Evolutionary conservation across 2,329 filamentous ascomycete genomes (phyloP).

Genomic region (Chaetomium olivaceum): DNA sequence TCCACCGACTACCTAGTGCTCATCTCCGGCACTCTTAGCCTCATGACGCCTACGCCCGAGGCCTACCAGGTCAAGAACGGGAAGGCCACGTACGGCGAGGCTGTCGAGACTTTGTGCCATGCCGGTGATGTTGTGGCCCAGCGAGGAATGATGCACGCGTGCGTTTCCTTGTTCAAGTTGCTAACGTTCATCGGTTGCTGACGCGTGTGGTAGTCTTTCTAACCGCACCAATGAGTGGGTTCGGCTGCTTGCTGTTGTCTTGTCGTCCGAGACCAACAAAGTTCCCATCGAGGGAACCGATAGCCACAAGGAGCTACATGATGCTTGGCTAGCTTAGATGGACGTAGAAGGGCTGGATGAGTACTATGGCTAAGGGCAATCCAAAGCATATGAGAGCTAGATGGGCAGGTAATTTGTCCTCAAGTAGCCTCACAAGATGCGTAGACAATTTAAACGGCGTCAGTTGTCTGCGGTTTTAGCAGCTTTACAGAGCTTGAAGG

Average conservation of each 20-base stretch:
- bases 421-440: background rate
- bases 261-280: conserved; percentile 11
- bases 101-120: conserved; percentile 10
- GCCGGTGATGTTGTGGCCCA: conserved; percentile 9
- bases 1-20: conserved; percentile 15
- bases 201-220: background rate
- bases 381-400: background rate
- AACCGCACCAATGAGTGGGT: conserved; percentile 15
- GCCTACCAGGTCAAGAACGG: conserved; percentile 3
- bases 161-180: background rate
- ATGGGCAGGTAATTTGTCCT: background rate
- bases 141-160: conserved; percentile 15
- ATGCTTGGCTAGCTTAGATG: conserved; percentile 8
- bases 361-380: background rate
- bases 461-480: background rate
- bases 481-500: too few species aligned
- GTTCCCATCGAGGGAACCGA: conserved; percentile 3
- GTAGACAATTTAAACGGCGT: background rate
- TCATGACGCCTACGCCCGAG: conserved; percentile 5
- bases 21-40: conserved; percentile 8
- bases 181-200: background rate
- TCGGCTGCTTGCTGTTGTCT: conserved; percentile 10
- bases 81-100: conserved; percentile 2
- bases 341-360: background rate
- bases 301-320: background rate